Base-by-base conservation (phyloP, 1,139 yeast species). In the Fermentozyma sake region DNA sequence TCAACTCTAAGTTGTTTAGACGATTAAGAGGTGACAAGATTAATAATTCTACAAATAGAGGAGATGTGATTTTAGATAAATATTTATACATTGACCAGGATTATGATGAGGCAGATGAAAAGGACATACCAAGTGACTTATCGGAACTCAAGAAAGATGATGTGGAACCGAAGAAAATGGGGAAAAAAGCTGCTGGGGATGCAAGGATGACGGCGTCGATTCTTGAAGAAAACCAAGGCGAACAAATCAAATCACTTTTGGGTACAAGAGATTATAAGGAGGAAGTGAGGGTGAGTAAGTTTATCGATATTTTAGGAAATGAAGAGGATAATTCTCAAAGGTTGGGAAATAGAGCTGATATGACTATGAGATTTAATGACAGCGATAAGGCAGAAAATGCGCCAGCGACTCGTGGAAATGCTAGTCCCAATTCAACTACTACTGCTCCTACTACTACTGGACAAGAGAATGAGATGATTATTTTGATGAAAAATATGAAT, bases 1-100 rank as follows among this genome's bases (percentile, higher is more conserved):
- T 91, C 63, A 79, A 85, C 44, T 86, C 96, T 2, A 80, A 87
- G 44, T 59, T 91, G 34, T 91, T 89, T 49, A 69, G 96, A 43
- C 74, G 91, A 45, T 63, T 91, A 22, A 71, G 96, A 48, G 98
- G 99, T 34, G 98, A 91, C 50, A 79, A 79, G 41, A 72, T 86
- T 30, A 63, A 63, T 29, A 76, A 78, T 46, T 58, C 74, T 2
- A 79, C 78, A 41, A 87, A 84, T 39, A 71, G 95, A 36, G 89
- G 93, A 29, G 98, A 91, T 53, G 71, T 79, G 7, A 69, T 87
- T 5, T 65, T 91, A 37, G 99, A 91, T 55, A 81, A 82, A 46
- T 91, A 91, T 50, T 60, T 89, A 29, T 75, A 73, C 36, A 64
- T 74, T 40, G 86, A 72, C 38, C 62, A 58, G 6, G 68, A 64